phyloP scores from a whole-genome alignment of 305 asterid species.

The Fraxinus dipetala region DNA sequence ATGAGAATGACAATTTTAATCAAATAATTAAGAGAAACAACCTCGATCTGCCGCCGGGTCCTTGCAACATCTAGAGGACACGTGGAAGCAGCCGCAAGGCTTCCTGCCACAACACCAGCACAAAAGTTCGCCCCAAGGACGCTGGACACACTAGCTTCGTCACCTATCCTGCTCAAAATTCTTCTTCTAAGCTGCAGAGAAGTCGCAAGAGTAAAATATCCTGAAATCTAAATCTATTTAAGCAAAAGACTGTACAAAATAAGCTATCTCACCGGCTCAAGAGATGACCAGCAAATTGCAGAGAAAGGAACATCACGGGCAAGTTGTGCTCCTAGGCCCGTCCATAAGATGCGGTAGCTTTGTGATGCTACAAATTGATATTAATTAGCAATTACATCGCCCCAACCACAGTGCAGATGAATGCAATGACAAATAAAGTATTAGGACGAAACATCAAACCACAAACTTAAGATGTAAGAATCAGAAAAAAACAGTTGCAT shows the following conservation, averaged over 20 bases:
- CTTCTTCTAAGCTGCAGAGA: slow-evolving; percentile 62
- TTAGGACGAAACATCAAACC: background rate
- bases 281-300: slow-evolving; percentile 89
- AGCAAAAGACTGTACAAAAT: background rate
- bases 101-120: slow-evolving; percentile 85
- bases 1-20: background rate
- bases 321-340: slow-evolving; percentile 95
- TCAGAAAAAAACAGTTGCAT: background rate
- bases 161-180: slow-evolving; percentile 47
- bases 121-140: slow-evolving; percentile 75
- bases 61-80: slow-evolving; percentile 91
- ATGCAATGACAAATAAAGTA: background rate
- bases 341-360: slow-evolving; percentile 68
- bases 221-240: background rate
- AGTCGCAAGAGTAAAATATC: background rate
- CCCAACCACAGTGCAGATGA: background rate
- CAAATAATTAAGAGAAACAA: slow-evolving; percentile 20
- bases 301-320: slow-evolving; percentile 96
- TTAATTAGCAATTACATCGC: background rate
- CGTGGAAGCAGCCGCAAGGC: slow-evolving; percentile 76
- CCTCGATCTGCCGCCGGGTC: slow-evolving; percentile 91
- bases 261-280: slow-evolving; percentile 70
- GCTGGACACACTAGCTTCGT: slow-evolving; percentile 44
- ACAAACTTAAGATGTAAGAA: background rate
- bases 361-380: slow-evolving; percentile 36